Percentiles rank a stretch among this genome's conserved stretches.
These are phyloP conservation scores for Goffeauzyma gilvescens DNA, from an alignment of 768 basidiomycete genomes.

Conservation along the genomic window DNA sequence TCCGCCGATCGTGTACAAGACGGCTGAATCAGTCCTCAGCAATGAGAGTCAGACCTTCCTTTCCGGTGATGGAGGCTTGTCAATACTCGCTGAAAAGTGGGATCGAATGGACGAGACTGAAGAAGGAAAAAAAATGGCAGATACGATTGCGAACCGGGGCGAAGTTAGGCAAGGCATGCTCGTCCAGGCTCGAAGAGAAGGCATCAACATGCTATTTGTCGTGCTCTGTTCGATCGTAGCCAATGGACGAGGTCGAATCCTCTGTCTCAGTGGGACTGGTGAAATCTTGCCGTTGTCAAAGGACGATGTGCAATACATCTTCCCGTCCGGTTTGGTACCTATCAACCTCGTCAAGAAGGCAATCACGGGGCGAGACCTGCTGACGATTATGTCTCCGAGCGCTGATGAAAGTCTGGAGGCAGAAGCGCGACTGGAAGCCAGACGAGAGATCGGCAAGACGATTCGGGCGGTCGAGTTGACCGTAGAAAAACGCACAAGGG, in stretches of 20 bases:
- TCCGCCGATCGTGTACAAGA: too few species aligned
- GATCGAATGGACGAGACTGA: too few species aligned
- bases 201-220: slow-evolving; percentile 13
- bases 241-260: slow-evolving; percentile 13
- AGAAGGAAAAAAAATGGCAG: too few species aligned
- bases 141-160: too few species aligned
- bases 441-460: slow-evolving; percentile 46
- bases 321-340: slow-evolving; percentile 11
- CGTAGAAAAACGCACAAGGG: slow-evolving; percentile 35
- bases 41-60: too few species aligned
- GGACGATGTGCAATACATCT: slow-evolving; percentile 28
- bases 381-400: neutral
- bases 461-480: slow-evolving; percentile 41
- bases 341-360: neutral
- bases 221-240: slow-evolving; percentile 20
- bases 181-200: slow-evolving; percentile 14
- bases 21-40: too few species aligned
- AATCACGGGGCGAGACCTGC: neutral
- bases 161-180: too few species aligned
- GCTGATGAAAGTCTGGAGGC: neutral
- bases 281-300: slow-evolving; percentile 21
- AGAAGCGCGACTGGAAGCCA: slow-evolving; percentile 38
- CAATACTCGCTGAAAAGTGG: too few species aligned
- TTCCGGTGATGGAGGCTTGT: too few species aligned
- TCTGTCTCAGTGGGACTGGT: slow-evolving; percentile 20